A percentile compares a stretch with the other conserved stretches of the same genome.
Conservation (phyloP, 2,329 filamentous ascomycete species). For the Dryadomyces quercus-mongolicae region DNA sequence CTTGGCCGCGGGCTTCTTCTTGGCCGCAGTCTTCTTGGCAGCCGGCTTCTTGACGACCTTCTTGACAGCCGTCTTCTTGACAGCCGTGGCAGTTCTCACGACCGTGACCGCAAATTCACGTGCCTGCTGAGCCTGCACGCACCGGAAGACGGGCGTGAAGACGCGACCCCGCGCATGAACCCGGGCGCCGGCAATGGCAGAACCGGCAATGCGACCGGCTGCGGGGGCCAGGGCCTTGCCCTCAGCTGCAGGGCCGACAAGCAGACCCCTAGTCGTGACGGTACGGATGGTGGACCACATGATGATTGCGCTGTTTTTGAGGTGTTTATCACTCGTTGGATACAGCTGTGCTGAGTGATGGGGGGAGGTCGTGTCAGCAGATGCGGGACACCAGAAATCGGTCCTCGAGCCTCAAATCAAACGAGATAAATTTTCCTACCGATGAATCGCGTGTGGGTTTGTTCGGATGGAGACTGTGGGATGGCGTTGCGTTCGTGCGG, state of each 20-base stretch:
- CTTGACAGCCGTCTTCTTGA: slow-evolving; percentile 15
- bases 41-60: slow-evolving; percentile 13
- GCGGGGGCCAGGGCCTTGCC: background rate
- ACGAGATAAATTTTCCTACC: background rate
- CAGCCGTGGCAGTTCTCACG: slow-evolving; percentile 6
- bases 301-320: background rate
- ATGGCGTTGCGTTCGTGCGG: background rate
- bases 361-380: background rate
- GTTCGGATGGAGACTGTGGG: background rate
- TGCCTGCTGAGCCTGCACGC: background rate
- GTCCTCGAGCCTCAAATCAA: background rate
- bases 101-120: slow-evolving; percentile 7
- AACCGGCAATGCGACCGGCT: background rate
- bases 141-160: background rate
- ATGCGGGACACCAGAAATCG: background rate
- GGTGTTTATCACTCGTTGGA: background rate
- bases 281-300: slow-evolving; percentile 11
- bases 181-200: slow-evolving; percentile 6
- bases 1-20: slow-evolving; percentile 16
- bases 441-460: slow-evolving; percentile 1
- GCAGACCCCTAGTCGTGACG: slow-evolving; percentile 3
- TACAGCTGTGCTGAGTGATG: background rate
- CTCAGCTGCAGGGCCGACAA: background rate
- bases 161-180: slow-evolving; percentile 4
- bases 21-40: slow-evolving; percentile 11